A percentile compares a stretch with the other conserved stretches of the same genome.
These are phyloP conservation scores for Microbotryum silenes-acaulis DNA, from an alignment of 1,284 basidiomycete species.

Conservation along the genomic window DNA sequence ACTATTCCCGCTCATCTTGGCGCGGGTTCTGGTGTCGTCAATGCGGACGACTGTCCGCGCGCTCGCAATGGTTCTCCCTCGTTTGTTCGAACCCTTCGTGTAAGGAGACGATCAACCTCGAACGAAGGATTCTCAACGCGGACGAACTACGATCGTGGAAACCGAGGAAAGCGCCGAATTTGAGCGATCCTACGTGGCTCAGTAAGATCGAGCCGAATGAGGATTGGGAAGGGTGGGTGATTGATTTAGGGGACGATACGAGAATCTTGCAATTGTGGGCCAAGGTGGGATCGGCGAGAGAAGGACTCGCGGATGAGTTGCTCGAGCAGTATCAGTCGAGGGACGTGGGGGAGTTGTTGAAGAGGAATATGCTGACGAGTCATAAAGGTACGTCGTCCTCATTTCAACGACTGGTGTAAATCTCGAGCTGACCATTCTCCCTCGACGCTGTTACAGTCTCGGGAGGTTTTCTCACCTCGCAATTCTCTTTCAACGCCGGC, in stretches of 20 bases:
- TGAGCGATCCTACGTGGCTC: not conserved
- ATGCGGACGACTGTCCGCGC: slow-evolving; percentile 20
- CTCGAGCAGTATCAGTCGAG: slow-evolving; percentile 18
- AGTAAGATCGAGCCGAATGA: not conserved
- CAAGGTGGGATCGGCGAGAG: not conserved
- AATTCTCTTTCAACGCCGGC: slow-evolving; percentile 13
- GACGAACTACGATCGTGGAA: not conserved
- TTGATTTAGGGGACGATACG: slow-evolving; percentile 7
- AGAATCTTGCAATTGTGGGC: slow-evolving; percentile 23
- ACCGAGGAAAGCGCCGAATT: not conserved
- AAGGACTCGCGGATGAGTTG: slow-evolving; percentile 7
- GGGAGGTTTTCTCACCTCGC: slow-evolving; percentile 4
- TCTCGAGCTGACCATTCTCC: not conserved
- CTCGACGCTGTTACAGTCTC: not conserved
- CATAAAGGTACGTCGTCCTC: slow-evolving; percentile 4
- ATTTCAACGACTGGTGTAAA: not conserved
- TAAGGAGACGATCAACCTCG: slow-evolving; percentile 3
- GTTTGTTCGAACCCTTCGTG: slow-evolving; percentile 5
- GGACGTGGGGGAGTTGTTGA: slow-evolving; percentile 13
- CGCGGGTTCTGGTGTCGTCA: slow-evolving; percentile 18
- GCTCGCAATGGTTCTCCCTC: slow-evolving; percentile 18
- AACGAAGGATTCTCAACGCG: not conserved
- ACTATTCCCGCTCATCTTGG: slow-evolving; percentile 16
- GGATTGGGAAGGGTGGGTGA: slow-evolving; percentile 7
- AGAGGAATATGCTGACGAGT: slow-evolving; percentile 9